These are phyloP conservation scores for Oryza coarctata DNA, from an alignment of 176 grass and related monocot genomes.

Conservation along the genomic window DNA sequence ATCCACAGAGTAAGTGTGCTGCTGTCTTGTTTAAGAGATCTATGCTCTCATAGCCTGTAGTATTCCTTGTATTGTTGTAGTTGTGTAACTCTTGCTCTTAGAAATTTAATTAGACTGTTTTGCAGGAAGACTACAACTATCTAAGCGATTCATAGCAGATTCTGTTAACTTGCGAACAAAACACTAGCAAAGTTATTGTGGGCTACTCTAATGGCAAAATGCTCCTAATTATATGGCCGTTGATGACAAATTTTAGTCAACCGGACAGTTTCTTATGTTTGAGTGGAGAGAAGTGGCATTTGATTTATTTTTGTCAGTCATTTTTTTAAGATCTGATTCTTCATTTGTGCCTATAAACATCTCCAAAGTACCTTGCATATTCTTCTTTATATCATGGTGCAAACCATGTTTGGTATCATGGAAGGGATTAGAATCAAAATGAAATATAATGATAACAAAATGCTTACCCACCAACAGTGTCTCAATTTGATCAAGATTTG, in stretches of 20 bases:
- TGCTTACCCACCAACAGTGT: not conserved
- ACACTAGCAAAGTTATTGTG: not conserved
- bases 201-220: not conserved
- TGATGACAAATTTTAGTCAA: conserved; percentile 1
- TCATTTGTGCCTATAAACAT: conserved; percentile 6
- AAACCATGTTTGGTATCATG: conserved; percentile 6
- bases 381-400: not conserved
- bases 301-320: not conserved
- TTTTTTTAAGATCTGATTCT: not conserved
- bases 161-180: not conserved
- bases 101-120: not conserved
- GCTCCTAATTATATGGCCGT: not conserved
- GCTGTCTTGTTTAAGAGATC: conserved; percentile 21
- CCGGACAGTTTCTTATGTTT: not conserved
- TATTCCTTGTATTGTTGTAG: not conserved
- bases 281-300: not conserved
- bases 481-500: conserved; percentile 9
- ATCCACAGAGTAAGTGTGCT: conserved; percentile 82
- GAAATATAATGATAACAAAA: not conserved
- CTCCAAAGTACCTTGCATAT: not conserved
- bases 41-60: not conserved
- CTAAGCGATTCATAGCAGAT: conserved; percentile 19
- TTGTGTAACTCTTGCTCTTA: conserved; percentile 8
- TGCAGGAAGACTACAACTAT: not conserved
- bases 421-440: not conserved